Percentiles rank a stretch among this genome's conserved stretches.
These are phyloP conservation scores for Ophiostoma triangulosporum DNA, from an alignment of 2,329 filamentous ascomycete species.

Conservation along the genomic window DNA sequence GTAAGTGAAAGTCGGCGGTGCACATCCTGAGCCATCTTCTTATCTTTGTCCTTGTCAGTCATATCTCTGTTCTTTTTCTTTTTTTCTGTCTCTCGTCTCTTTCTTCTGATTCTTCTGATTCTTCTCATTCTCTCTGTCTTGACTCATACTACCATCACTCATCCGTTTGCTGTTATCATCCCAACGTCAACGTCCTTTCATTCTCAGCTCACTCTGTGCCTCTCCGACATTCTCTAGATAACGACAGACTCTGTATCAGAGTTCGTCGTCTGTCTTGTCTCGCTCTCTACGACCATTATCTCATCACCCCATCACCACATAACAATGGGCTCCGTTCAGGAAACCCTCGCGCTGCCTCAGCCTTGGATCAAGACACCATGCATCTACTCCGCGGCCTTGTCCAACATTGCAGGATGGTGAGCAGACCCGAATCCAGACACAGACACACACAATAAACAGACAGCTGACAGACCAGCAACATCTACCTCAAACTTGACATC, in stretches of 20 bases:
- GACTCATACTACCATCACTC: not conserved
- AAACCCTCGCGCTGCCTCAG: conserved; percentile 13
- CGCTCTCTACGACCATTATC: not conserved
- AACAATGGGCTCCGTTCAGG: conserved; percentile 8
- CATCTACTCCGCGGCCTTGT: conserved; percentile 49
- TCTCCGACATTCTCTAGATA: not conserved
- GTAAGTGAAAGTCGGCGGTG: not conserved
- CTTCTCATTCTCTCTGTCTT: not conserved
- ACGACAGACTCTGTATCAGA: not conserved
- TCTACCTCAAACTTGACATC: conserved; percentile 73
- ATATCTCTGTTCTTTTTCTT: not conserved
- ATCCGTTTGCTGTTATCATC: too few relatives aligned
- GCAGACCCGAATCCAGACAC: conserved; percentile 7
- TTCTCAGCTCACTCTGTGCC: not conserved
- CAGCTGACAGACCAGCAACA: conserved; percentile 34
- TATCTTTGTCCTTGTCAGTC: not conserved
- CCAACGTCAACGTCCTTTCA: too few relatives aligned
- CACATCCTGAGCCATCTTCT: too few relatives aligned
- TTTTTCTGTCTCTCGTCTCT: not conserved
- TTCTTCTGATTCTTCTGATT: not conserved
- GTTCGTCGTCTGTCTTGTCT: not conserved
- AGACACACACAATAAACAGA: not conserved
- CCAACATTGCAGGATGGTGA: conserved; percentile 54
- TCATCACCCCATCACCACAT: not conserved
- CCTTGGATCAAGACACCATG: conserved; percentile 60